These are phyloP conservation scores for Phaseolus coccineus DNA, from an alignment of 331 rosid species.

Conservation along the genomic window DNA sequence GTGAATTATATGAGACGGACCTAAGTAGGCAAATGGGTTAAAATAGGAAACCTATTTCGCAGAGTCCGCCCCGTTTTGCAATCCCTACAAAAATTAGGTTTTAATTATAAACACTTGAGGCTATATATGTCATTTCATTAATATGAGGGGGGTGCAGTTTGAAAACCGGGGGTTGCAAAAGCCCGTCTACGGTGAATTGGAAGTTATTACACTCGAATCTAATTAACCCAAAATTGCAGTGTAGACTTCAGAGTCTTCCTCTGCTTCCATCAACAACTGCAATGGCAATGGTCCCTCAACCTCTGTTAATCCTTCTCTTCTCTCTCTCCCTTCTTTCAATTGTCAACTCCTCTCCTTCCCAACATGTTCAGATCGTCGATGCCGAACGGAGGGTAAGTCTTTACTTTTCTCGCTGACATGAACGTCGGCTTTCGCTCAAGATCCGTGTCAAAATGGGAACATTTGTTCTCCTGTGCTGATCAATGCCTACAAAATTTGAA, in stretches of 20 bases:
- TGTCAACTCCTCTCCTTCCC: constrained; percentile 56
- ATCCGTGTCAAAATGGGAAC: constrained; percentile 28
- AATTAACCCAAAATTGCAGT: neutral
- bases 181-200: too few relatives aligned
- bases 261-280: constrained; percentile 50
- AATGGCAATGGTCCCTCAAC: constrained; percentile 58
- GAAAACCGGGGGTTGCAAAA: too few relatives aligned
- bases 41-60: too few relatives aligned
- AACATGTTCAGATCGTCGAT: constrained; percentile 74
- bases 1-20: too few relatives aligned
- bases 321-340: constrained; percentile 45
- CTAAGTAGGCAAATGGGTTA: too few relatives aligned
- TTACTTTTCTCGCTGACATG: neutral
- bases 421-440: neutral
- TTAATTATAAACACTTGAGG: too few relatives aligned
- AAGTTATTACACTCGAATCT: neutral
- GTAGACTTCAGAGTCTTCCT: constrained; percentile 14
- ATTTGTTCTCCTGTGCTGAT: neutral
- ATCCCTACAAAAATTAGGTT: too few relatives aligned
- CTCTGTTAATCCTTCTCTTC: constrained; percentile 54
- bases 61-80: too few relatives aligned
- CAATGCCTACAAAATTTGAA: neutral
- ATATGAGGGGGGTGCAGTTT: too few relatives aligned
- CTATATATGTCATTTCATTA: too few relatives aligned
- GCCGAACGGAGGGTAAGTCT: constrained; percentile 92